Conservation (phyloP, 805 yeast species). For the Suhomyces faveliae region DNA sequence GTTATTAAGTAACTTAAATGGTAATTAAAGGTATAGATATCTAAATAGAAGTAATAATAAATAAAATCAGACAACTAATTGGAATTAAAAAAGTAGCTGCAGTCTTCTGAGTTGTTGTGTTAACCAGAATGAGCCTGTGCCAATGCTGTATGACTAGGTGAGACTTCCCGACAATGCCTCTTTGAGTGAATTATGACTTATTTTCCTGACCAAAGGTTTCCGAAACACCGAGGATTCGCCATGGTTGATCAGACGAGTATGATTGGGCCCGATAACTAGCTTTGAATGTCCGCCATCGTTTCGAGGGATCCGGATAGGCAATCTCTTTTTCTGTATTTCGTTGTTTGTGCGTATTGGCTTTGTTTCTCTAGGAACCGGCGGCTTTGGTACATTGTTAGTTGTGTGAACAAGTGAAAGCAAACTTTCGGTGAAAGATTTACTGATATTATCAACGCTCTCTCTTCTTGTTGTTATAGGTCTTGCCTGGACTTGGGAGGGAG, state of each 20-base stretch:
- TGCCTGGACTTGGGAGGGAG: constrained; percentile 14
- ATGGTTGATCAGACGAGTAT: constrained; percentile 40
- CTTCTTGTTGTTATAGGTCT: constrained; percentile 7
- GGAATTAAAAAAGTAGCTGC: background rate
- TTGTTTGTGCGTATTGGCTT: constrained; percentile 25
- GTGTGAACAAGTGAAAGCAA: constrained; percentile 22
- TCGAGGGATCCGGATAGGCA: constrained; percentile 25
- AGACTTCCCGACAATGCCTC: constrained; percentile 39
- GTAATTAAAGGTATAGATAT: background rate
- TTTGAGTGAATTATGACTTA: constrained; percentile 47
- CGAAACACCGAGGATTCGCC: constrained; percentile 41
- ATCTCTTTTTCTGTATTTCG: constrained; percentile 30
- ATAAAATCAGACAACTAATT: background rate
- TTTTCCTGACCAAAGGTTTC: constrained; percentile 34
- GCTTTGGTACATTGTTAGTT: constrained; percentile 3
- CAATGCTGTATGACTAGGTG: background rate
- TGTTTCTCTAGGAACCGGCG: constrained; percentile 12
- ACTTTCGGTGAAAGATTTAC: constrained; percentile 32
- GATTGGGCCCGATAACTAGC: constrained; percentile 42
- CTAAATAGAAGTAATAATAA: background rate
- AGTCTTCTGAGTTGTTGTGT: background rate
- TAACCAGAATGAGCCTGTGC: background rate
- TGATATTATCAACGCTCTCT: constrained; percentile 19
- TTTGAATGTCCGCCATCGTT: constrained; percentile 41
- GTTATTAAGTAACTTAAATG: background rate